A percentile compares a stretch with the other conserved stretches of the same genome.
phyloP scores from a whole-genome alignment of 805 yeast species.

The Brettanomyces sp. region DNA sequence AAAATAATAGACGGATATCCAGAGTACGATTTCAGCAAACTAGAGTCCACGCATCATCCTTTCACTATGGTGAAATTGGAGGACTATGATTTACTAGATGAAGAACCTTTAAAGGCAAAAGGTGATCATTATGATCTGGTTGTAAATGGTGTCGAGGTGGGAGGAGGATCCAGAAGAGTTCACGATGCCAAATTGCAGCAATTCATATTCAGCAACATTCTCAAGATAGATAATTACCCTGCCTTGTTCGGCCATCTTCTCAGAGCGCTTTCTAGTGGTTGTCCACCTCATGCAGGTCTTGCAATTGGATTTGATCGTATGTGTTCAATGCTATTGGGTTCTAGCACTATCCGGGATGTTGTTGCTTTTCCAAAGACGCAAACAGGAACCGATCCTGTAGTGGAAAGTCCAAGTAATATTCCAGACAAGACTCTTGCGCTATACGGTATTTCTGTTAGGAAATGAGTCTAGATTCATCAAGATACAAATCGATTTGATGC shows the following conservation, averaged over 20 bases:
- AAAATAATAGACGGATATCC: constrained; percentile 39
- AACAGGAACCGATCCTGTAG: constrained; percentile 81
- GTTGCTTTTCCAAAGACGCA: constrained; percentile 93
- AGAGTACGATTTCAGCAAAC: constrained; percentile 35
- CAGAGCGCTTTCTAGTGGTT: constrained; percentile 74
- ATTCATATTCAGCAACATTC: constrained; percentile 56
- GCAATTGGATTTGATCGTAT: constrained; percentile 93
- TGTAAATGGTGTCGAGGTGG: constrained; percentile 88
- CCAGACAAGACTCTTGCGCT: constrained; percentile 37
- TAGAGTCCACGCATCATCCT: constrained; percentile 88
- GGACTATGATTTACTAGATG: constrained; percentile 50
- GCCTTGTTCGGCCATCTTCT: constrained; percentile 77
- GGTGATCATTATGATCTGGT: constrained; percentile 98
- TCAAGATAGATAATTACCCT: constrained; percentile 51
- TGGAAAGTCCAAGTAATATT: constrained; percentile 73
- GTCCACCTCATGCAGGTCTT: constrained; percentile 98
- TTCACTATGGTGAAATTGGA: constrained; percentile 82
- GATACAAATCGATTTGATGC: too few species aligned
- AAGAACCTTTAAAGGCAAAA: constrained; percentile 51
- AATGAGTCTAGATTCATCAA: too few species aligned
- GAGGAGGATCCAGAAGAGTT: constrained; percentile 95
- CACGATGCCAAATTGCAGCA: constrained; percentile 78
- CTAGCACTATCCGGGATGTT: constrained; percentile 77
- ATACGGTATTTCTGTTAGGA: constrained; percentile 36
- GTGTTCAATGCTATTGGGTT: constrained; percentile 82